Base-by-base conservation (phyloP, 371 early-diverging fungal species). In the Mucor ambiguus region DNA sequence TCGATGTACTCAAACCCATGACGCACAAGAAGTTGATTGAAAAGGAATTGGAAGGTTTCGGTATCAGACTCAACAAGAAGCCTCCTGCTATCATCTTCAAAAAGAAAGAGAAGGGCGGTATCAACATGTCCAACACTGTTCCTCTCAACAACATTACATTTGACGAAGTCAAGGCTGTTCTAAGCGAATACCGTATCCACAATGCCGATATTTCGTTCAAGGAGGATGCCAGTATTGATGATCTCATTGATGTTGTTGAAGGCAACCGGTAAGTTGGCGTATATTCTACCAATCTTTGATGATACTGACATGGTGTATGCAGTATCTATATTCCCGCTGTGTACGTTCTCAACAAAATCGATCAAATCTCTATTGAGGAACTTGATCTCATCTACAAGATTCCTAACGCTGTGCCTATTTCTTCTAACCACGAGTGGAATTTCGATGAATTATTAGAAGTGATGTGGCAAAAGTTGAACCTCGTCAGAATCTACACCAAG, bases 341-440 rank as follows among this genome's bases (percentile, higher is more conserved):
- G 61, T 98, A 96, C 73, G 95, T 98, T 20, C 83, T 97, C 35
- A 98, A 98, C 89, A 98, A 98, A 85, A 96, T 98, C 69, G 96
- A 96, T 79, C 90, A 91, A 77, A 95, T 98, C 73, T 91, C 92
- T 35, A 92, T 93, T 58, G 92, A 98, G 80, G 98, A 97, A 77
- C 80, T 97, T 55, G 95, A 95, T 57, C 82, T 99, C 49, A 89
- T 99, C 54, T 95, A 95, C 86, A 94, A 95, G 85, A 97, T 99
- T 75, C 99, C 99, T 9, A 96, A 99, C 75, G 93, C 97, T 35
- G 94, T 99, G 38, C 99, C 99, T 54, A 92, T 99, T 68, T 95
- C 94, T 67, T 93, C 98, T 14, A 95, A 99, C 77, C 95, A 98
- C 73, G 98, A 92, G 71, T 99, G 99, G 99, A 97, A 97, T 79